Percentiles rank a stretch among this genome's conserved stretches.
Conservation (phyloP, 208 protist species). For the Crithidia expoeki region DNA sequence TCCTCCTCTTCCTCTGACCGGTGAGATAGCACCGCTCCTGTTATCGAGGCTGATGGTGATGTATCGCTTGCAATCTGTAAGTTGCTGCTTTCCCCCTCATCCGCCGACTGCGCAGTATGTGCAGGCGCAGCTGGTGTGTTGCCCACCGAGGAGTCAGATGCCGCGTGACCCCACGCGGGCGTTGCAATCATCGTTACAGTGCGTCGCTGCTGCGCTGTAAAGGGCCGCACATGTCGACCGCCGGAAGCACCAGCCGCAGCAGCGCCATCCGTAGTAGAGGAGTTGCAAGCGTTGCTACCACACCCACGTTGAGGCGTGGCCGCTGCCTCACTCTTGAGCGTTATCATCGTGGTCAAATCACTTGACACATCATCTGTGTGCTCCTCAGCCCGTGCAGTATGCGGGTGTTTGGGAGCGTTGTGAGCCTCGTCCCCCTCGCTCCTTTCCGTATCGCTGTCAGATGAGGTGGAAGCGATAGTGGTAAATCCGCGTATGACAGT, state of each 20-base stretch:
- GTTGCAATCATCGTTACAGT: background rate
- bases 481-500: constrained; percentile 33
- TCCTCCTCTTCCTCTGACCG: background rate
- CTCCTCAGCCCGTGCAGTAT: constrained; percentile 9
- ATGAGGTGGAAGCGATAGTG: constrained; percentile 19
- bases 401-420: background rate
- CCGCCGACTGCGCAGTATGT: background rate
- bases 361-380: constrained; percentile 36
- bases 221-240: background rate
- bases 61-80: background rate
- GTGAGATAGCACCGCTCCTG: background rate
- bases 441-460: constrained; percentile 16
- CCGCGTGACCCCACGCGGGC: constrained; percentile 3
- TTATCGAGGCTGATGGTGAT: background rate
- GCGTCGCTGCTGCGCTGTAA: background rate
- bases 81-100: background rate
- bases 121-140: constrained; percentile 1
- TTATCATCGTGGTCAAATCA: constrained; percentile 26
- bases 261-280: no score
- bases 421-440: background rate
- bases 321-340: constrained; percentile 19
- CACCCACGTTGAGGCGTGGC: background rate
- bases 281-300: no score
- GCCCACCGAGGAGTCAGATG: constrained; percentile 4
- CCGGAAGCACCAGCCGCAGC: no score